phyloP scores from a whole-genome alignment of 1,139 yeast genomes.

The Nakaseomyces sp. region DNA sequence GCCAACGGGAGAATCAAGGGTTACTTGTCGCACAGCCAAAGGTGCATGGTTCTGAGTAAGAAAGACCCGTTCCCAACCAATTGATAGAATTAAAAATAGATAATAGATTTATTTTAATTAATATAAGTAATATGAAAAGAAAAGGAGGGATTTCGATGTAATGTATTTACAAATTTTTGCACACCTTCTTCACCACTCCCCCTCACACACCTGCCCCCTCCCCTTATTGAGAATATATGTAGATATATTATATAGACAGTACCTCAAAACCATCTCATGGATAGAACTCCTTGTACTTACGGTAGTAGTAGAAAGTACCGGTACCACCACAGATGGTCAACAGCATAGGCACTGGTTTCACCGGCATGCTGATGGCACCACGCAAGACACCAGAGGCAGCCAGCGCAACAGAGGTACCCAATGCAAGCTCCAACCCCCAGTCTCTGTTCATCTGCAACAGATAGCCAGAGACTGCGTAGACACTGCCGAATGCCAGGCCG shows the following conservation, averaged over 20 bases:
- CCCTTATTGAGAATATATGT: no score
- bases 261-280: slow-evolving; percentile 12
- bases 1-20: slow-evolving; percentile 63
- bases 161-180: no score
- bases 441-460: slow-evolving; percentile 63
- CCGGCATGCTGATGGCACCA: slow-evolving; percentile 48
- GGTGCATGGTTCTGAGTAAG: slow-evolving; percentile 70
- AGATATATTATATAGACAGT: no score
- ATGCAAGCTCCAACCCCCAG: slow-evolving; percentile 73
- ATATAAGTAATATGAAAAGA: no score
- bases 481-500: slow-evolving; percentile 59
- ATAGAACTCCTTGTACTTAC: slow-evolving; percentile 65
- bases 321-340: slow-evolving; percentile 57
- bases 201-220: no score
- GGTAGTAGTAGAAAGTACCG: slow-evolving; percentile 60
- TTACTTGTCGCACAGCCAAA: slow-evolving; percentile 67
- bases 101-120: no score
- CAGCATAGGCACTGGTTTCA: slow-evolving; percentile 68
- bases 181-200: no score
- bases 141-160: no score
- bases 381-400: slow-evolving; percentile 64
- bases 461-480: slow-evolving; percentile 74
- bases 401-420: slow-evolving; percentile 59
- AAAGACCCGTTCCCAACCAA: slow-evolving; percentile 57
- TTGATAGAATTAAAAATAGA: background rate